Conservation (phyloP, 2,329 filamentous ascomycete species). For the Colletotrichum scovillei region DNA sequence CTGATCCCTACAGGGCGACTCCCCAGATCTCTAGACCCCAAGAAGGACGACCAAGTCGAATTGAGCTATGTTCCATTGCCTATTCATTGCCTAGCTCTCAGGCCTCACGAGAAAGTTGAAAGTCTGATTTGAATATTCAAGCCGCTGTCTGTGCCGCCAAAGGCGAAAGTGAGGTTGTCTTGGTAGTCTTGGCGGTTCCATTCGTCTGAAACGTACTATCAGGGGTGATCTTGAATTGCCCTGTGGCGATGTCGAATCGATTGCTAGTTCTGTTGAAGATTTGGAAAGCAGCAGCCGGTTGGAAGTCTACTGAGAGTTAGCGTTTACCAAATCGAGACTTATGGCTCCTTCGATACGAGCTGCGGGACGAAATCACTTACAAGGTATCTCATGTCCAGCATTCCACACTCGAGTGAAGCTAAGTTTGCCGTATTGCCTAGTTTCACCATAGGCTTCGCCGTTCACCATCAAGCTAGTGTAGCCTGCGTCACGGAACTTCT, state of each 20-base stretch:
- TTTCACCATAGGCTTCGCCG: constrained; percentile 69
- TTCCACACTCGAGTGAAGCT: constrained; percentile 68
- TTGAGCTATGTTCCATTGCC: too few relatives aligned
- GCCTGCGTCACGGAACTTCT: constrained; percentile 68
- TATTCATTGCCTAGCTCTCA: too few relatives aligned
- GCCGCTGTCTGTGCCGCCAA: neutral
- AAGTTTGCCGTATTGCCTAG: constrained; percentile 74
- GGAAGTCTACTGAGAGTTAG: constrained; percentile 48
- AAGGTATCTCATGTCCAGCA: constrained; percentile 56
- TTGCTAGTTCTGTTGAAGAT: constrained; percentile 63
- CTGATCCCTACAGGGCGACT: too few relatives aligned
- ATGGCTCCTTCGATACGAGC: constrained; percentile 42
- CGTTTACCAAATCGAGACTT: neutral
- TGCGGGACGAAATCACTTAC: constrained; percentile 41
- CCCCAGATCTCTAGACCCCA: too few relatives aligned
- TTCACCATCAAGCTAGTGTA: constrained; percentile 74
- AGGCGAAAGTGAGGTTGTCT: neutral
- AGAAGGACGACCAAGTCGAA: too few relatives aligned
- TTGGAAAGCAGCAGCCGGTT: constrained; percentile 57
- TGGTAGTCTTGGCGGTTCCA: constrained; percentile 7
- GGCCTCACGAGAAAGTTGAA: too few relatives aligned
- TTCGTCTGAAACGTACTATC: constrained; percentile 13
- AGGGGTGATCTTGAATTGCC: constrained; percentile 43
- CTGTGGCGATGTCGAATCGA: constrained; percentile 58
- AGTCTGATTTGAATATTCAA: neutral